phyloP scores from a whole-genome alignment of 306 rosid genomes.

The Amphicarpaea edgeworthii region DNA sequence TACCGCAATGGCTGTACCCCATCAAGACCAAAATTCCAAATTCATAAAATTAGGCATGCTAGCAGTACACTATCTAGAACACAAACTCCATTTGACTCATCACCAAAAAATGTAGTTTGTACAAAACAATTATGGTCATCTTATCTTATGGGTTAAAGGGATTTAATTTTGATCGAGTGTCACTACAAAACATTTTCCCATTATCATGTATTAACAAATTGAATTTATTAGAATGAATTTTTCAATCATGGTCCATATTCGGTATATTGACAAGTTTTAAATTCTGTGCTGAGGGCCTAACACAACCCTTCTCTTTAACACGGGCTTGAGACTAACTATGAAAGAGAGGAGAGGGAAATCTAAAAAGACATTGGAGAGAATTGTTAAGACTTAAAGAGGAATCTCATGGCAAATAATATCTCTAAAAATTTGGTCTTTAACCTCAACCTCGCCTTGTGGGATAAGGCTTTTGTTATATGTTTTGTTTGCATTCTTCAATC shows the following conservation, averaged over 20 bases:
- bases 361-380: background rate
- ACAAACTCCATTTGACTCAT: conserved; percentile 9
- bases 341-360: background rate
- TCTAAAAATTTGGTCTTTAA: background rate
- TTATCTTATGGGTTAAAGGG: background rate
- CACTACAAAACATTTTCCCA: background rate
- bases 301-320: background rate
- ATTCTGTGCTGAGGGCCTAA: background rate
- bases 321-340: background rate
- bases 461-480: background rate
- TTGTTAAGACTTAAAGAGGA: background rate
- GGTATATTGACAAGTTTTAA: background rate
- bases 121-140: conserved; percentile 19
- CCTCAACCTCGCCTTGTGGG: background rate
- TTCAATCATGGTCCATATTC: background rate
- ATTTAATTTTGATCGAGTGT: background rate
- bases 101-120: conserved; percentile 6
- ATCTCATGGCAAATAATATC: background rate
- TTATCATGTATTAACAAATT: background rate
- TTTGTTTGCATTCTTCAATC: background rate
- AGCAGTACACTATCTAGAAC: background rate
- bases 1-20: conserved; percentile 68
- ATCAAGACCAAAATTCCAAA: conserved; percentile 44
- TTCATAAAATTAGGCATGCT: conserved; percentile 27
- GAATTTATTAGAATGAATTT: background rate